These are phyloP conservation scores for Biscutella laevigata DNA, from an alignment of 441 rosid species.

Conservation along the genomic window DNA sequence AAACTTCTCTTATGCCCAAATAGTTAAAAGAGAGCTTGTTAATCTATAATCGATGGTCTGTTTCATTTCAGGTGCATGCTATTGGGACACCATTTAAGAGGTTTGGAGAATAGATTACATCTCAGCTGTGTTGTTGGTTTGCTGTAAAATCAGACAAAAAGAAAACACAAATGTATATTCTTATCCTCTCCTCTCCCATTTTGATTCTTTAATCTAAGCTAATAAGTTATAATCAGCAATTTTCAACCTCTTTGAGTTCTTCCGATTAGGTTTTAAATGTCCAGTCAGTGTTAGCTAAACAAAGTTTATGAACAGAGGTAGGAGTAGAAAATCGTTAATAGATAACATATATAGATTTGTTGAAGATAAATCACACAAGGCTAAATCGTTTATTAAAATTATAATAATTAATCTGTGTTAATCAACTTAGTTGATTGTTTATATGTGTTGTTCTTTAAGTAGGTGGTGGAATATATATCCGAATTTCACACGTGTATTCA, in stretches of 20 bases:
- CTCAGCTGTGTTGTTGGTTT: conserved; percentile 70
- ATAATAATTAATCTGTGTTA: not conserved
- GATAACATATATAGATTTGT: not conserved
- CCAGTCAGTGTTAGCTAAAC: not conserved
- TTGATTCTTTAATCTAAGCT: conserved; percentile 12
- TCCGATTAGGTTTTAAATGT: conserved; percentile 1
- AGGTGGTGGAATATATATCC: conserved; percentile 1
- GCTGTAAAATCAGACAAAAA: conserved; percentile 30
- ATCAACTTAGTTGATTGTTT: not conserved
- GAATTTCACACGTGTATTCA: conserved; percentile 19
- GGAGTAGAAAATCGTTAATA: not conserved
- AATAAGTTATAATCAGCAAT: conserved; percentile 14
- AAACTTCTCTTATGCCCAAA: not conserved
- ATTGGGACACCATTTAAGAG: conserved; percentile 71
- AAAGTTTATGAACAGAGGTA: not conserved
- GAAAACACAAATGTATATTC: conserved; percentile 39
- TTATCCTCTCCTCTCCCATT: conserved; percentile 21
- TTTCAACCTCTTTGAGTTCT: not conserved
- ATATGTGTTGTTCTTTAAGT: not conserved
- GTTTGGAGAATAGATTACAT: conserved; percentile 74
- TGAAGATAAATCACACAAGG: not conserved
- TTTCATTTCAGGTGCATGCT: conserved; percentile 53
- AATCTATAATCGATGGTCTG: not conserved
- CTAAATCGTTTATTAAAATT: too few relatives aligned
- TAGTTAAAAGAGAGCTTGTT: not conserved